These are phyloP conservation scores for Ettlia oleoabundans DNA, from an alignment of 139 green algal genomes.

Conservation along the genomic window DNA sequence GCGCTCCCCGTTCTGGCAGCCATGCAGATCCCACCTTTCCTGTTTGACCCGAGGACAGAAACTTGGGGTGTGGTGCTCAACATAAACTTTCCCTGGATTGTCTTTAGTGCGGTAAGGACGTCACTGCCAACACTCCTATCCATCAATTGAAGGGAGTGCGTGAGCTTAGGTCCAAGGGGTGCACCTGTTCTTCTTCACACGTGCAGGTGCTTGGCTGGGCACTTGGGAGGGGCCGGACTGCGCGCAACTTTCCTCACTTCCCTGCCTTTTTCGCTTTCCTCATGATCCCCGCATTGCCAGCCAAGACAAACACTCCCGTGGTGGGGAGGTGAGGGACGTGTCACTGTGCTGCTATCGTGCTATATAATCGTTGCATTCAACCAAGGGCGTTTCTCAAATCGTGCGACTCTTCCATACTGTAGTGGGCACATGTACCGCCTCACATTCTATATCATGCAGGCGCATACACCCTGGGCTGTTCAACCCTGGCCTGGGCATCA, in stretches of 20 bases:
- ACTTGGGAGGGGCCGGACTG: not conserved
- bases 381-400: too few species aligned
- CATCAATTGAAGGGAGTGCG: too few species aligned
- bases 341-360: not conserved
- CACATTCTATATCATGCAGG: not conserved
- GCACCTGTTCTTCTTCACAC: too few species aligned
- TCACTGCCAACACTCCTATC: too few species aligned
- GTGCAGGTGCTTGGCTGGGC: slow-evolving; percentile 4
- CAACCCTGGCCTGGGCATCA: too few species aligned
- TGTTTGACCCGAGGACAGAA: not conserved
- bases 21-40: not conserved
- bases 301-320: not conserved
- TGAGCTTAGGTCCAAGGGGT: too few species aligned
- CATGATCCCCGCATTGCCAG: not conserved
- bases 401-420: too few species aligned
- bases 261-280: slow-evolving; percentile 5
- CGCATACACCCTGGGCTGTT: not conserved
- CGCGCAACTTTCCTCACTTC: not conserved
- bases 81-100: slow-evolving; percentile 26
- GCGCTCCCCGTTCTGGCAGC: not conserved
- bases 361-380: too few species aligned
- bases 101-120: too few species aligned
- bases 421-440: too few species aligned
- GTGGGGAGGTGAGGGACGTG: not conserved
- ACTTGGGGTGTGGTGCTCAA: not conserved